Evolutionary conservation across 257 asterid species (phyloP), one percentile per base, ranked within the genome.

Genomic region (Ilex asprella): DNA sequence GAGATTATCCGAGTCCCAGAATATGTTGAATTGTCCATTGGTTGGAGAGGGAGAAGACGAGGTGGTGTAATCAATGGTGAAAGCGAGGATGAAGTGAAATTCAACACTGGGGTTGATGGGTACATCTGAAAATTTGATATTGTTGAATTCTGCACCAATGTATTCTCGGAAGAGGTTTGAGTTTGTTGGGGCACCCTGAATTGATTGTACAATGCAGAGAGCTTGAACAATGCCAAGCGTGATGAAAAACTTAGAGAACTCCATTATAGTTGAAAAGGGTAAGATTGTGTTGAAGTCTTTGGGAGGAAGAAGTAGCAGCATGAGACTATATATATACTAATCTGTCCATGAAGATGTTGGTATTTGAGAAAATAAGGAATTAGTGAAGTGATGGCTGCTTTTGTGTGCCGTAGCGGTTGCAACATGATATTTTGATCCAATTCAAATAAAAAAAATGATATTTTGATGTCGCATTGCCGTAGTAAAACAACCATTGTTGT

Each of bases 61-160:
- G 57, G 82, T 65, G 0, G 94, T 83, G 81, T 90, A 90, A 75
- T 90, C 96, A 39, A 90, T 85, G 61, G 96, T 84, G 47, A 90
- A 90, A 2, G 97, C 76, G 52, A 90, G 95, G 57, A 90, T 87
- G 89, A 78, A 90, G 78, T 90, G 96, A 71, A 90, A 87, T 27
- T 89, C 87, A 5, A 90, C 95, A 2, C 30, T 55, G 3, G 88
- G 64, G 65, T 75, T 73, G 44, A 87, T 70, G 8, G 97, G 97
- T 29, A 90, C 56, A 56, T 87, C 95, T 12, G 83, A 75, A 59
- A 90, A 82, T 11, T 72, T 74, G 5, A 87, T 92, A 43, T 77
- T 67, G 46, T 79, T 86, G 73, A 86, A 86, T 54, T 86, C 86
- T 6, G 97, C 91, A 29, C 97, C 97, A 0, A 89, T 78, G 76